Evolutionary conservation across 306 rosid species (phyloP).

Genomic region (Acacia crassicarpa): DNA sequence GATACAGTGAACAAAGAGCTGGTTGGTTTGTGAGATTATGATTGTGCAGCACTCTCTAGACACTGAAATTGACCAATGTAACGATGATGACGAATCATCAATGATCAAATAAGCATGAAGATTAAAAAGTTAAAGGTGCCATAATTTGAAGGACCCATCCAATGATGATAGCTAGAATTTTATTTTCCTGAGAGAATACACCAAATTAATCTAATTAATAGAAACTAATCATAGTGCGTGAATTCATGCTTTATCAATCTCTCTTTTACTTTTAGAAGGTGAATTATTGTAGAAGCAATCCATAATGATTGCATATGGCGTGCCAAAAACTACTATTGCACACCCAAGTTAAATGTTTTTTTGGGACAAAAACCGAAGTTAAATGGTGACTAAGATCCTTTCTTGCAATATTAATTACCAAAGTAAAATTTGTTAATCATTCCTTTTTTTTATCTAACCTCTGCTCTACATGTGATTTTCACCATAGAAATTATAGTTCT

Average conservation of each 20-base stretch:
- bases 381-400: neutral
- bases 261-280: conserved; percentile 30
- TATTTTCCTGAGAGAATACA: conserved; percentile 40
- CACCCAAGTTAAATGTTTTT: neutral
- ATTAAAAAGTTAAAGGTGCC: conserved; percentile 41
- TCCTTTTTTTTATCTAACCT: neutral
- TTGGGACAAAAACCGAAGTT: neutral
- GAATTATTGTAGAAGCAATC: conserved; percentile 40
- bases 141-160: conserved; percentile 41
- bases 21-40: conserved; percentile 33
- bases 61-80: conserved; percentile 34
- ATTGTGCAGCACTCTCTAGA: conserved; percentile 43
- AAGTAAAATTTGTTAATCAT: neutral
- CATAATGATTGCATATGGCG: conserved; percentile 41
- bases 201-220: conserved; percentile 26
- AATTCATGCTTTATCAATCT: conserved; percentile 43
- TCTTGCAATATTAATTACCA: neutral
- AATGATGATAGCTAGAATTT: conserved; percentile 51
- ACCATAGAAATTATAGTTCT: neutral
- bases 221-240: conserved; percentile 36
- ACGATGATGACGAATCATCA: conserved; percentile 38
- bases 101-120: conserved; percentile 44
- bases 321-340: conserved; percentile 36
- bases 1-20: conserved; percentile 21
- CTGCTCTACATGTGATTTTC: neutral